Evolutionary conservation across 2,329 filamentous ascomycete genomes (phyloP).

Genomic region (Colletotrichum musae): DNA sequence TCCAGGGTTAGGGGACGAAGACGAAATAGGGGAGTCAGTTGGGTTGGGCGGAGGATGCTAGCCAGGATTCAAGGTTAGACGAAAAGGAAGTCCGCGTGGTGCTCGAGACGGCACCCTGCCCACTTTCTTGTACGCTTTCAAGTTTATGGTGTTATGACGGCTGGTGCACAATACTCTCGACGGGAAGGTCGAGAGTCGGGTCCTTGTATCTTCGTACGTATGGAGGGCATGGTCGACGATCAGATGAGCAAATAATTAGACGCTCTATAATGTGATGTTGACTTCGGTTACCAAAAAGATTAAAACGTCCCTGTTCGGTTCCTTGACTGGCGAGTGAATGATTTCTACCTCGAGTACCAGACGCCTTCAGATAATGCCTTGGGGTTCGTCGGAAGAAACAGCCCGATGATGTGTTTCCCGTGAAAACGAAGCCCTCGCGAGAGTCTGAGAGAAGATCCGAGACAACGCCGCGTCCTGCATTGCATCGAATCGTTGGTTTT

Average conservation of each 20-base stretch:
- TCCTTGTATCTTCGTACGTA: constrained; percentile 42
- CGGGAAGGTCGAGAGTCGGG: constrained; percentile 39
- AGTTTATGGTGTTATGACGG: constrained; percentile 42
- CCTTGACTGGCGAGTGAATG: no score
- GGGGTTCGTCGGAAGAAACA: no score
- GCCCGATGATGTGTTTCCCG: no score
- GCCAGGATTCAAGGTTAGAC: constrained; percentile 33
- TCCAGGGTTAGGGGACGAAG: constrained; percentile 62
- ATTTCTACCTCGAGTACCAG: no score
- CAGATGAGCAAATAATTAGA: constrained; percentile 43
- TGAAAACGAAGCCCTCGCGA: no score
- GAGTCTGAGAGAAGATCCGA: no score
- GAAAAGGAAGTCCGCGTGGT: constrained; percentile 39
- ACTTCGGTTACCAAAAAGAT: constrained; percentile 22
- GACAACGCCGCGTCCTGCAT: no score
- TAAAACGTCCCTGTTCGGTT: no score
- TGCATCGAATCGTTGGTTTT: no score
- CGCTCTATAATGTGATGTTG: constrained; percentile 44
- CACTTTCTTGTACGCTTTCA: constrained; percentile 43
- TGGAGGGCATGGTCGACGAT: constrained; percentile 41
- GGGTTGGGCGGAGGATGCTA: constrained; percentile 19
- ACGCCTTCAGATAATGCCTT: no score
- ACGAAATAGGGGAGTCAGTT: constrained; percentile 34
- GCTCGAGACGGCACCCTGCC: constrained; percentile 38
- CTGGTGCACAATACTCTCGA: constrained; percentile 40